Conservation (phyloP, 2,329 filamentous ascomycete species). For the Talaromyces sp. region DNA sequence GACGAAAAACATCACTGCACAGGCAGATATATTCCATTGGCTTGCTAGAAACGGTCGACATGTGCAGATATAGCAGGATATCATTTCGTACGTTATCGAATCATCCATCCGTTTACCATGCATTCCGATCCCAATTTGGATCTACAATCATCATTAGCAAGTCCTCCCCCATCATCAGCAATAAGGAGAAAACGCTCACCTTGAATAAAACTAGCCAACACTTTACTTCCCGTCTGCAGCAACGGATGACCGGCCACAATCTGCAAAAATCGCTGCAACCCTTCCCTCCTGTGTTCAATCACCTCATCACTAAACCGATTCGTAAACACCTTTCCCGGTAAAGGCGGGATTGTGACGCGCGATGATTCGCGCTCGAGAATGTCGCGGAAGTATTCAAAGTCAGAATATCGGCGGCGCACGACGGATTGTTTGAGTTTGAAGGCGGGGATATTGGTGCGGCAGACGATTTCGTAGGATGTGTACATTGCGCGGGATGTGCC, state of each 20-base stretch:
- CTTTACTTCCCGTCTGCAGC: slow-evolving; percentile 95
- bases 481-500: slow-evolving; percentile 96
- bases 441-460: slow-evolving; percentile 96
- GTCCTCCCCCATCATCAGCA: too few relatives aligned
- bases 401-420: slow-evolving; percentile 90
- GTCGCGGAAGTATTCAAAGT: slow-evolving; percentile 98
- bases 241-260: slow-evolving; percentile 96
- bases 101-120: slow-evolving; percentile 56
- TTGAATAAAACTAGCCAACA: slow-evolving; percentile 93
- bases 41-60: slow-evolving; percentile 9
- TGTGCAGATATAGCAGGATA: neutral
- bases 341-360: slow-evolving; percentile 88
- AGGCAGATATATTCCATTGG: neutral
- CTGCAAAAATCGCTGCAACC: slow-evolving; percentile 91
- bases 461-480: slow-evolving; percentile 97
- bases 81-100: neutral
- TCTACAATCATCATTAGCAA: slow-evolving; percentile 30
- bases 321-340: slow-evolving; percentile 96
- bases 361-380: slow-evolving; percentile 94
- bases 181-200: slow-evolving; percentile 52
- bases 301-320: slow-evolving; percentile 98
- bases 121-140: slow-evolving; percentile 77
- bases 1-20: neutral
- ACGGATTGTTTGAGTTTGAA: slow-evolving; percentile 90
- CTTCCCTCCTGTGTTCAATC: slow-evolving; percentile 88